Conservation (phyloP, 176 grass and related monocot species). For the Secale cereale region DNA sequence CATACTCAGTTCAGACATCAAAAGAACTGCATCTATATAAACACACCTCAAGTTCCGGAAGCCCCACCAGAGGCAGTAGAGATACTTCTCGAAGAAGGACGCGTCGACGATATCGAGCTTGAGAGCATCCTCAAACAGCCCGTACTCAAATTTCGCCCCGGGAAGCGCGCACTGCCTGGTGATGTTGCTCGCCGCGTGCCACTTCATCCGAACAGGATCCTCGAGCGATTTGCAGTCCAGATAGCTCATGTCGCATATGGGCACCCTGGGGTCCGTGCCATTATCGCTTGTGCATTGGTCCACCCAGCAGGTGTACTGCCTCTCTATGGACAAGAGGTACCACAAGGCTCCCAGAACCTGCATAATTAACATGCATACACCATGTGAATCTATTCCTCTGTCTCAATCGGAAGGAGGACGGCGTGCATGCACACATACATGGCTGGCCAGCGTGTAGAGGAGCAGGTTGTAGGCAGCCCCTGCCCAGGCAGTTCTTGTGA, state of each 20-base stretch:
- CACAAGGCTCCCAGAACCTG: constrained; percentile 87
- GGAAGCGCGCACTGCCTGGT: constrained; percentile 31
- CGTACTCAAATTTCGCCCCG: constrained; percentile 49
- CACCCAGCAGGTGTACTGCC: constrained; percentile 86
- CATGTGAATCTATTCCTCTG: background rate
- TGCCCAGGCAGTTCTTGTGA: constrained; percentile 79
- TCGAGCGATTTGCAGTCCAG: constrained; percentile 52
- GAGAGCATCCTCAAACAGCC: constrained; percentile 66
- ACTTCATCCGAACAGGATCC: constrained; percentile 25
- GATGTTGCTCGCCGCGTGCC: constrained; percentile 42
- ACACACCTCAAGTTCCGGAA: constrained; percentile 76
- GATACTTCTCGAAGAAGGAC: constrained; percentile 75
- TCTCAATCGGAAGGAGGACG: background rate
- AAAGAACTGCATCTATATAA: background rate
- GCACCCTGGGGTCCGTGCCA: background rate
- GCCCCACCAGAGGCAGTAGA: constrained; percentile 98
- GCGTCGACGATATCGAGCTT: constrained; percentile 39
- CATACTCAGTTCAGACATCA: background rate
- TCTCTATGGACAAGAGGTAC: constrained; percentile 90
- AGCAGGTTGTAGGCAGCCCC: constrained; percentile 92
- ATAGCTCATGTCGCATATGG: constrained; percentile 39
- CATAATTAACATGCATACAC: background rate
- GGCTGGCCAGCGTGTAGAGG: constrained; percentile 90
- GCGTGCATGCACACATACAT: constrained; percentile 49
- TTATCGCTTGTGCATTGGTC: constrained; percentile 51